Conservation (phyloP, 177 flowering plant genomes). For the Tripterygium wilfordii region DNA sequence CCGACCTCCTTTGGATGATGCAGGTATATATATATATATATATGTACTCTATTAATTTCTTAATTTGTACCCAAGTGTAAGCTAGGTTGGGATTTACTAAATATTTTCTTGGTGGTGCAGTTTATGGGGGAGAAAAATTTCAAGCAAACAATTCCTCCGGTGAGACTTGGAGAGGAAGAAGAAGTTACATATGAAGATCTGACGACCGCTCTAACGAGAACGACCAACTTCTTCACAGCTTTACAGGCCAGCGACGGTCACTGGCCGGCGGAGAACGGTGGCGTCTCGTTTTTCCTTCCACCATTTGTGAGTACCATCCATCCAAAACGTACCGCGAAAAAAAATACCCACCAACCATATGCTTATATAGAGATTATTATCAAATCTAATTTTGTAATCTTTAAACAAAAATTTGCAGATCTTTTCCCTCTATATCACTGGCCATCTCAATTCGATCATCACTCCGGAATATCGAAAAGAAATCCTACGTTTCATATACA, state of each 20-base stretch:
- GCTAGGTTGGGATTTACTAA: too few species aligned
- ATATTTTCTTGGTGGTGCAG: constrained; percentile 13
- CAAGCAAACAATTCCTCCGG: constrained; percentile 29
- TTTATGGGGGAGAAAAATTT: constrained; percentile 36
- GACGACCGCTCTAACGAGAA: constrained; percentile 24
- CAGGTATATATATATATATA: constrained; percentile 49
- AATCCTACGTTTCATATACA: constrained; percentile 43
- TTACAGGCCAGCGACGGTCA: constrained; percentile 40
- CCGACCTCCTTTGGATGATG: constrained; percentile 39
- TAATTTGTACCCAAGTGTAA: too few species aligned
- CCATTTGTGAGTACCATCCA: constrained; percentile 38
- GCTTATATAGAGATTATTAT: too few species aligned
- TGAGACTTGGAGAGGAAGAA: constrained; percentile 34
- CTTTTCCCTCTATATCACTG: constrained; percentile 37
- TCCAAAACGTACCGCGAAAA: too few species aligned
- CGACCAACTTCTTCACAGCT: constrained; percentile 21
- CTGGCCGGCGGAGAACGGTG: constrained; percentile 44
- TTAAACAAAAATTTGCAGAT: too few species aligned
- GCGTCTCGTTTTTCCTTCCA: constrained; percentile 35
- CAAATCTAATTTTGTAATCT: too few species aligned
- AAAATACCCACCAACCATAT: not conserved
- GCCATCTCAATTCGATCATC: constrained; percentile 34
- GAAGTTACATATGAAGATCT: constrained; percentile 24
- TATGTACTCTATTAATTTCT: too few species aligned
- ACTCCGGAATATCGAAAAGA: constrained; percentile 36